Conservation (phyloP, 257 asterid genomes). For the Thymus mandschuricus region DNA sequence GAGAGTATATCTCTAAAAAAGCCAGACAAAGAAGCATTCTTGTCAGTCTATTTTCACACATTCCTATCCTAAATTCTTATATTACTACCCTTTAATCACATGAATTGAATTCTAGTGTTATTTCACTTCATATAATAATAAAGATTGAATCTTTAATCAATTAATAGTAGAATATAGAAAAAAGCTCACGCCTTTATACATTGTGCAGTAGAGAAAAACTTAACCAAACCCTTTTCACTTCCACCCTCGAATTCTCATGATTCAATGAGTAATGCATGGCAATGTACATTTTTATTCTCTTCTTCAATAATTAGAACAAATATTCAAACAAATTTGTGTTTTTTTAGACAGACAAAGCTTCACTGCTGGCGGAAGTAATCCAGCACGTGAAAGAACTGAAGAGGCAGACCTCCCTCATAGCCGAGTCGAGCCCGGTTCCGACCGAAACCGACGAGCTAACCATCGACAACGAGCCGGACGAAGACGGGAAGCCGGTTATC, state of each 20-base stretch:
- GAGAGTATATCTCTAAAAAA: constrained; percentile 30
- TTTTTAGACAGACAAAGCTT: constrained; percentile 63
- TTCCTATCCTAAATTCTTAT: constrained; percentile 1
- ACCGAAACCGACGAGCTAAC: constrained; percentile 52
- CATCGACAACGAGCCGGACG: constrained; percentile 42
- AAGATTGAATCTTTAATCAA: not conserved
- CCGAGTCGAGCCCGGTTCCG: constrained; percentile 56
- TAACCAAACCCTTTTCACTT: not conserved
- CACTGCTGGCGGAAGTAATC: constrained; percentile 64
- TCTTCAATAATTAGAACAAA: not conserved
- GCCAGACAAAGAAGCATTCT: constrained; percentile 57
- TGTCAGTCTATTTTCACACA: constrained; percentile 45
- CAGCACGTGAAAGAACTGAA: constrained; percentile 67
- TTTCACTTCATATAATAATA: not conserved
- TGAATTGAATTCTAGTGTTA: too few species aligned
- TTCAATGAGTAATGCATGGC: constrained; percentile 12
- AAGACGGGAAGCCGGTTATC: constrained; percentile 47
- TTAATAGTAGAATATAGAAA: not conserved
- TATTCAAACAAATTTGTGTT: not conserved
- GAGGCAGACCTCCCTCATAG: constrained; percentile 59
- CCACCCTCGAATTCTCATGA: not conserved
- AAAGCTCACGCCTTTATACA: not conserved
- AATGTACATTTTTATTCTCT: not conserved
- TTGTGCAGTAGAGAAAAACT: not conserved
- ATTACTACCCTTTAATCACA: not conserved